Evolutionary conservation across 176 grass and related monocot species (phyloP).

Genomic region (Eragrostis nindensis): DNA sequence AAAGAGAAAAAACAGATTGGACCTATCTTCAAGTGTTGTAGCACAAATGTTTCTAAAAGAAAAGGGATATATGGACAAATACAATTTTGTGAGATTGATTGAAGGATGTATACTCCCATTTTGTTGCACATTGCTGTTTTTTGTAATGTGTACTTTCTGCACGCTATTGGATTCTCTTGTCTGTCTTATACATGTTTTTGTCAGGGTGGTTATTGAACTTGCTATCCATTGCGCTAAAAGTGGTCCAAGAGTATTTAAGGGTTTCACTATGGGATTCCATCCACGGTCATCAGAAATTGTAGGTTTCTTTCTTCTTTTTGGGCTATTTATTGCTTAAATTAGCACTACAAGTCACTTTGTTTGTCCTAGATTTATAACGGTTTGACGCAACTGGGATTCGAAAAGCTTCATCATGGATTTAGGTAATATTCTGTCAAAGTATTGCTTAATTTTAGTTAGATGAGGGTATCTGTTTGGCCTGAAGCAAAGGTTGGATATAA

Average conservation of each 20-base stretch:
- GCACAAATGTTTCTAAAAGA: background rate
- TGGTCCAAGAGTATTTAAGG: constrained; percentile 77
- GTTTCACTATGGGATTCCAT: constrained; percentile 90
- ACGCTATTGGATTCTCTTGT: background rate
- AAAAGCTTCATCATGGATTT: constrained; percentile 68
- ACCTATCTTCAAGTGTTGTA: background rate
- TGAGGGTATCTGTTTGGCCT: background rate
- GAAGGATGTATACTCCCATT: background rate
- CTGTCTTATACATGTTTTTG: constrained; percentile 40
- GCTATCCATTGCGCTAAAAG: constrained; percentile 76
- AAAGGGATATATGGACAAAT: background rate
- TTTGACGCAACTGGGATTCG: constrained; percentile 86
- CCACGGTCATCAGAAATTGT: constrained; percentile 90
- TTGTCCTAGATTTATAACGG: constrained; percentile 80
- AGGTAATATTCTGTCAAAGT: constrained; percentile 52
- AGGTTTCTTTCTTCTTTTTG: constrained; percentile 36
- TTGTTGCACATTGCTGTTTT: constrained; percentile 22
- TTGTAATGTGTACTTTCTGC: background rate
- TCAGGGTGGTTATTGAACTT: constrained; percentile 71
- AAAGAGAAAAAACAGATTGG: background rate
- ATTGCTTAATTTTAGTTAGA: constrained; percentile 19
- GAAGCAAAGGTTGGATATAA: background rate
- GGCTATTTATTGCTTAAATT: constrained; percentile 14
- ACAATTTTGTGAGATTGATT: constrained; percentile 11
- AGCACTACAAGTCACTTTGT: constrained; percentile 27